Evolutionary conservation across 2,329 filamentous ascomycete genomes (phyloP).

Genomic region (Ceratocystis smalleyi): DNA sequence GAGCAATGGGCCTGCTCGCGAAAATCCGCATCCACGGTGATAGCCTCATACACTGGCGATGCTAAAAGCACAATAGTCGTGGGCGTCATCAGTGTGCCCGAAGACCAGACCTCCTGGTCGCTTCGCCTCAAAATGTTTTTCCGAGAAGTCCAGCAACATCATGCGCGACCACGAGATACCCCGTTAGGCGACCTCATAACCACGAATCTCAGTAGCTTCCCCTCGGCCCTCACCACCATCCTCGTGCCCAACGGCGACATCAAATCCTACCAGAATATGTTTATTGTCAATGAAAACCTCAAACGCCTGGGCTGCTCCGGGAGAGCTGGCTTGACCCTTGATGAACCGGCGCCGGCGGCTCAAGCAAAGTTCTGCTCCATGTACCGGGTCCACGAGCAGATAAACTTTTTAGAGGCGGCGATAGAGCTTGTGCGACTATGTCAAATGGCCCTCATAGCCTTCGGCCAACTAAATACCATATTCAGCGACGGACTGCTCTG

Average conservation of each 20-base stretch:
- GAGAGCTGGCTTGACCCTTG: conserved; percentile 67
- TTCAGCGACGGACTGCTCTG: conserved; percentile 88
- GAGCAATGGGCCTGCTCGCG: conserved; percentile 97
- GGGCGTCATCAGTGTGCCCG: conserved; percentile 66
- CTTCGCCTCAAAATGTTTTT: conserved; percentile 68
- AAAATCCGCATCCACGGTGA: conserved; percentile 75
- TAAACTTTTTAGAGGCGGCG: conserved; percentile 62
- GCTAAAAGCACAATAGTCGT: conserved; percentile 61
- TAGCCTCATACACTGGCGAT: conserved; percentile 86
- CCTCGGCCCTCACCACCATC: conserved; percentile 84
- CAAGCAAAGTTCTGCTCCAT: conserved; percentile 83
- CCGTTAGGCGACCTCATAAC: conserved; percentile 75
- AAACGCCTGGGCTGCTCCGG: conserved; percentile 88
- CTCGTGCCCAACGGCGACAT: conserved; percentile 76
- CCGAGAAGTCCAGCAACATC: conserved; percentile 67
- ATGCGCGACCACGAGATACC: conserved; percentile 72
- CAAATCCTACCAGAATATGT: conserved; percentile 60
- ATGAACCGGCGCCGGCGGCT: conserved; percentile 62
- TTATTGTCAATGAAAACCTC: conserved; percentile 86
- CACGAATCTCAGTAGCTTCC: conserved; percentile 83
- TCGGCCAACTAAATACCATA: conserved; percentile 70
- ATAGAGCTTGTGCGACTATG: conserved; percentile 82
- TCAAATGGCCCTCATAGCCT: conserved; percentile 75
- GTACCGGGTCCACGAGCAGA: conserved; percentile 72
- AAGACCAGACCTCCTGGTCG: conserved; percentile 67